A percentile compares a stretch with the other conserved stretches of the same genome.
phyloP scores from a whole-genome alignment of 495 filamentous ascomycete species.

The Neurospora sp. region DNA sequence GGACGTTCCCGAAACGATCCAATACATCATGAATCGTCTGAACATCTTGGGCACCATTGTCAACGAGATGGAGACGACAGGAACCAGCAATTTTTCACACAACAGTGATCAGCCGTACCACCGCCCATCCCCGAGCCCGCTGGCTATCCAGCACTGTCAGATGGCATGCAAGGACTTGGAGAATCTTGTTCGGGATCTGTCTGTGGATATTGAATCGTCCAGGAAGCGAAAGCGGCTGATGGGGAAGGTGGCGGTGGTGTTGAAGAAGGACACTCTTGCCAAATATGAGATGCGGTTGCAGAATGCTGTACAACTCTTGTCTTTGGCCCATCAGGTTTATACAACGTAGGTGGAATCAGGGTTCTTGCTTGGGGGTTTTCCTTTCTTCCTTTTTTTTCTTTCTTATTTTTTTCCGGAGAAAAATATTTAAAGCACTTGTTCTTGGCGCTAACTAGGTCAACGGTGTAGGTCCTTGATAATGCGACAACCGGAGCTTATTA shows the following conservation, averaged over 20 bases:
- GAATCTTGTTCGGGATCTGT: neutral
- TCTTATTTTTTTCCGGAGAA: neutral
- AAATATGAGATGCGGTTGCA: neutral
- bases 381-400: no score
- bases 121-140: neutral
- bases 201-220: neutral
- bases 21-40: neutral
- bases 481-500: neutral
- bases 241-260: neutral
- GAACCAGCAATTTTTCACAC: neutral
- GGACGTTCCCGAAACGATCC: neutral
- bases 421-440: neutral
- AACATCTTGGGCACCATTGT: neutral
- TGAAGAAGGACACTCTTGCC: neutral
- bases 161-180: neutral
- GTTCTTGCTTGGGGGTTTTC: no score
- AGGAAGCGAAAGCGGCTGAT: neutral
- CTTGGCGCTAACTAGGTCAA: neutral
- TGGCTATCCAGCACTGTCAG: neutral
- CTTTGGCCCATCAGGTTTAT: neutral
- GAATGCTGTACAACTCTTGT: neutral
- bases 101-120: neutral
- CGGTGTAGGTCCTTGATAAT: neutral
- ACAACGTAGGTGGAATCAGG: neutral
- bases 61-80: neutral